A percentile compares a stretch with the other conserved stretches of the same genome.
Conservation (phyloP, 306 rosid species). For the Rosa lucieae region DNA sequence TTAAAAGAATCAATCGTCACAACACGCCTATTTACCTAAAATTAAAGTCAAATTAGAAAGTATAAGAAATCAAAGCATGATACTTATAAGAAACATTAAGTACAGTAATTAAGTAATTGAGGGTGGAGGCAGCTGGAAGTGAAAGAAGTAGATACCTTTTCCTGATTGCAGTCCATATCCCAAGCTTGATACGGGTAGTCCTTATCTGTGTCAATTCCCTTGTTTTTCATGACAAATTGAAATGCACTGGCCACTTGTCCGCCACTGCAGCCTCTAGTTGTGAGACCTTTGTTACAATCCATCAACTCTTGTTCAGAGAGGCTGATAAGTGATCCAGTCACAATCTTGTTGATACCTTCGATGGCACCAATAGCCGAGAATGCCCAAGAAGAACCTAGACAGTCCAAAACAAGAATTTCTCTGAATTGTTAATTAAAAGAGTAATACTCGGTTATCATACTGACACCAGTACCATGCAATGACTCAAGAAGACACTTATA, state of each 20-base stretch:
- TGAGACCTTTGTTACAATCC: conserved; percentile 66
- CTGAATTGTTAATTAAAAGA: no score
- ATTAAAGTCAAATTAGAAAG: not conserved
- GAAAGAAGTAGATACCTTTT: conserved; percentile 43
- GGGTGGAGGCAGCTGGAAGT: not conserved
- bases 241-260: conserved; percentile 79
- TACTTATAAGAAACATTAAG: not conserved
- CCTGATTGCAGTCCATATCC: conserved; percentile 42
- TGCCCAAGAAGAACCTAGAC: conserved; percentile 86
- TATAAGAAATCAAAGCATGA: not conserved
- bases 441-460: no score
- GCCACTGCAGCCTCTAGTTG: conserved; percentile 66
- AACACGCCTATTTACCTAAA: conserved; percentile 60
- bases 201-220: conserved; percentile 75
- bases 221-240: conserved; percentile 66
- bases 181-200: conserved; percentile 63
- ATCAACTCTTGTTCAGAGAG: conserved; percentile 84
- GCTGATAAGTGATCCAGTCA: conserved; percentile 76
- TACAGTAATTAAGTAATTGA: not conserved
- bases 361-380: conserved; percentile 91
- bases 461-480: no score
- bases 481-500: no score
- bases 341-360: conserved; percentile 94
- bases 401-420: no score
- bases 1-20: conserved; percentile 77